phyloP scores from a whole-genome alignment of 345 rosid species.

The Gossypium mustelinum region DNA sequence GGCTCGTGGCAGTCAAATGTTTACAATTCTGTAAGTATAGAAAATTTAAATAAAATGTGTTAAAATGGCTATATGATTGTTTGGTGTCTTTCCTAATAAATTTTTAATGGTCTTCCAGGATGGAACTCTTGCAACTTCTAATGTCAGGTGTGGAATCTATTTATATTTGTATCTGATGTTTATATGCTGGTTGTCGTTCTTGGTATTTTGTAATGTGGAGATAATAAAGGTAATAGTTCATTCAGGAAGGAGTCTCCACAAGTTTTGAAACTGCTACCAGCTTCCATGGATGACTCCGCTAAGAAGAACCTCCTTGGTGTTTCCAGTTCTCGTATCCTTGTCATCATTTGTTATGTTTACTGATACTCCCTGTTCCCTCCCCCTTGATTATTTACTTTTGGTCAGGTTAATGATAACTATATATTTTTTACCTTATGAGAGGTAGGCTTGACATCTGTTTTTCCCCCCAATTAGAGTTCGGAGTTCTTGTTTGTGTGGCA shows the following conservation, averaged over 20 bases:
- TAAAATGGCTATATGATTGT: not conserved
- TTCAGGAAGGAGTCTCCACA: constrained; percentile 71
- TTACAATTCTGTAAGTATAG: constrained; percentile 51
- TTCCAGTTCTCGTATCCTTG: constrained; percentile 80
- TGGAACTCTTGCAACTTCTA: constrained; percentile 42
- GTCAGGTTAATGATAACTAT: not conserved
- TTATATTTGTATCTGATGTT: not conserved
- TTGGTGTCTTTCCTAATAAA: constrained; percentile 17
- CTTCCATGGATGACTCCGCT: constrained; percentile 67
- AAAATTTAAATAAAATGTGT: constrained; percentile 13
- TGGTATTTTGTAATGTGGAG: constrained; percentile 11
- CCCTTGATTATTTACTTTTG: not conserved
- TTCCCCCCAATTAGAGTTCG: not conserved
- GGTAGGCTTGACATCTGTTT: not conserved
- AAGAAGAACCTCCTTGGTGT: constrained; percentile 65
- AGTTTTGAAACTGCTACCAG: constrained; percentile 61
- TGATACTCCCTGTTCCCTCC: not conserved
- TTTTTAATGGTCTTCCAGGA: constrained; percentile 46
- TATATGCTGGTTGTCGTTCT: constrained; percentile 1
- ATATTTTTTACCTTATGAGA: not conserved
- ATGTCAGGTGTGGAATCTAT: constrained; percentile 48
- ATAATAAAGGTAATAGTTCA: constrained; percentile 9
- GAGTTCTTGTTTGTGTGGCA: not conserved
- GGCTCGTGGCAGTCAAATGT: constrained; percentile 47
- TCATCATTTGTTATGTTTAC: constrained; percentile 3